These are phyloP conservation scores for Exophiala spinifera DNA, from an alignment of 2,329 filamentous ascomycete genomes.

Conservation along the genomic window DNA sequence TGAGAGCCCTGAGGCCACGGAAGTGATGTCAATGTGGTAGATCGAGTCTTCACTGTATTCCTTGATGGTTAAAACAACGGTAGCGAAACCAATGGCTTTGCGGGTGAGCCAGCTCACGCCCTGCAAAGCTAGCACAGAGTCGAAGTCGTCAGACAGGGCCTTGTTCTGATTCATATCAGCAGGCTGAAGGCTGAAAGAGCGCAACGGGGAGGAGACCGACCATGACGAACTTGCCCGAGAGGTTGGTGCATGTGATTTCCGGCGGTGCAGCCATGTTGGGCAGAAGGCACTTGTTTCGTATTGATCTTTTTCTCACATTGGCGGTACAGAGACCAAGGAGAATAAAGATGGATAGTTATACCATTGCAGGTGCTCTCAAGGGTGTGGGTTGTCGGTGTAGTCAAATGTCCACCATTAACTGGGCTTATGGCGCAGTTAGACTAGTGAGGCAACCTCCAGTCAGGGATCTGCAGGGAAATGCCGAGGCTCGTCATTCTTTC, in stretches of 20 bases:
- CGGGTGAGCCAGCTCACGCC: constrained; percentile 69
- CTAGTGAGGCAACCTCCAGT: no score
- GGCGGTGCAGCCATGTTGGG: constrained; percentile 67
- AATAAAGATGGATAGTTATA: neutral
- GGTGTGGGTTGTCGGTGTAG: no score
- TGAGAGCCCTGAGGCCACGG: constrained; percentile 67
- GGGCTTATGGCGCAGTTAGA: no score
- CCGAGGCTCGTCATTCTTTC: no score
- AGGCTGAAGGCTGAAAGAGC: neutral
- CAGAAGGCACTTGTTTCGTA: neutral
- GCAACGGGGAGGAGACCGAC: constrained; percentile 44
- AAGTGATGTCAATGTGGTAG: constrained; percentile 68
- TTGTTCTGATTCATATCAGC: constrained; percentile 60
- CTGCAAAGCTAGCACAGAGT: constrained; percentile 64
- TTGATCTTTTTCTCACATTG: no score
- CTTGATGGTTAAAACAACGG: constrained; percentile 47
- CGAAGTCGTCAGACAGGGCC: constrained; percentile 64
- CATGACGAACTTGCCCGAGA: constrained; percentile 68
- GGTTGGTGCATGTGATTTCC: constrained; percentile 63
- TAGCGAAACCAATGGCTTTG: constrained; percentile 67
- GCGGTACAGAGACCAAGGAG: neutral
- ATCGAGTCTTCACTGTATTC: constrained; percentile 46
- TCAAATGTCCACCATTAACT: no score
- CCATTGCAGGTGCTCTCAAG: neutral
- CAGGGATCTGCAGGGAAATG: no score